These are phyloP conservation scores for Eucalyptus guilfoylei DNA, from an alignment of 345 rosid genomes.

Conservation along the genomic window DNA sequence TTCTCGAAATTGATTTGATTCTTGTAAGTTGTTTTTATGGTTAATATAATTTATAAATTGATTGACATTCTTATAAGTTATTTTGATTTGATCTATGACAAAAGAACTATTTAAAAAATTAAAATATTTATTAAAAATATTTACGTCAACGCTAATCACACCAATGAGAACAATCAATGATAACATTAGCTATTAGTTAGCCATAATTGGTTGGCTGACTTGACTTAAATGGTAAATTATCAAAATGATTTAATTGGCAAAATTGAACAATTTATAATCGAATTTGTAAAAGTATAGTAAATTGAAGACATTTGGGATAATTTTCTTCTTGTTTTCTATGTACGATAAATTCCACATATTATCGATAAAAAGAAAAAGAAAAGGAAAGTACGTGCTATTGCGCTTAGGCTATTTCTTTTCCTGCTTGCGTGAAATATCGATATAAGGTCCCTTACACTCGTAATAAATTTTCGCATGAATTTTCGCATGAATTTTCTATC, in stretches of 20 bases:
- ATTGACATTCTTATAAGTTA: not conserved
- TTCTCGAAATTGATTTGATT: not conserved
- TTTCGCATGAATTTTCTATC: not conserved
- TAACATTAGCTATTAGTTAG: not conserved
- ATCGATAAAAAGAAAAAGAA: not conserved
- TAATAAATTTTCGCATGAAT: no score
- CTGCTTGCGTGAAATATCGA: not conserved
- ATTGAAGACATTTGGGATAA: no score
- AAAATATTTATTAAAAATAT: no score
- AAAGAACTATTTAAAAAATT: no score
- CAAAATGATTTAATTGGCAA: no score
- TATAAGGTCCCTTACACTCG: not conserved
- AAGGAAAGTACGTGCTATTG: not conserved
- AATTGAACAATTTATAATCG: rapidly evolving
- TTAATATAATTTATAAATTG: no score
- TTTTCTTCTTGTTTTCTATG: no score
- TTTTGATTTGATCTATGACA: no score
- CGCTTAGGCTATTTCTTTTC: not conserved
- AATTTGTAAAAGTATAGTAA: no score
- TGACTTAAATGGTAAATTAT: not conserved
- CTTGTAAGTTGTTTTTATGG: not conserved
- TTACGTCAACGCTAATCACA: rapidly evolving
- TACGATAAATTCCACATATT: not conserved
- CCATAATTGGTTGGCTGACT: no score
- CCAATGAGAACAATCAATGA: no score